phyloP scores from a whole-genome alignment of 108 stramenopile genomes.

The Cyclotella choctawhatcheeana region DNA sequence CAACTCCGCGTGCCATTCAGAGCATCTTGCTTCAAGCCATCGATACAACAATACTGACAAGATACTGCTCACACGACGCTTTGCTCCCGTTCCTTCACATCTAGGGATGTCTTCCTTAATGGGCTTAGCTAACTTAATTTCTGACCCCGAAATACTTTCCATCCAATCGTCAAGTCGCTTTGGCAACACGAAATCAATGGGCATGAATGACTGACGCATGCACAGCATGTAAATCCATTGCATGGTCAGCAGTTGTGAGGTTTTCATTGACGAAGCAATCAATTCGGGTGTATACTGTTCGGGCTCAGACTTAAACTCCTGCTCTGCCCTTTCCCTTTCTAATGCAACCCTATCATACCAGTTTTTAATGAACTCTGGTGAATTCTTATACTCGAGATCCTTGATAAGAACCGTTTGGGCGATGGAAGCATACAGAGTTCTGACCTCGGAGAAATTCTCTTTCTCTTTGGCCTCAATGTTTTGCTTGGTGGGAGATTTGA shows the following conservation, averaged over 20 bases:
- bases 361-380: slow-evolving; percentile 14
- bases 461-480: slow-evolving; percentile 17
- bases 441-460: slow-evolving; percentile 11
- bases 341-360: slow-evolving; percentile 8
- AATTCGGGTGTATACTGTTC: slow-evolving; percentile 11
- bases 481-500: slow-evolving; percentile 5
- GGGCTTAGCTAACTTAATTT: not conserved
- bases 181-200: slow-evolving; percentile 15
- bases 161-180: slow-evolving; percentile 30
- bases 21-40: slow-evolving; percentile 67
- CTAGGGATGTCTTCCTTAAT: slow-evolving; percentile 1
- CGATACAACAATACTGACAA: slow-evolving; percentile 67
- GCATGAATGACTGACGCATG: slow-evolving; percentile 22
- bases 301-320: not conserved
- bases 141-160: slow-evolving; percentile 14
- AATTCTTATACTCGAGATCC: not conserved
- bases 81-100: slow-evolving; percentile 52
- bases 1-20: slow-evolving; percentile 80
- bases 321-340: not conserved
- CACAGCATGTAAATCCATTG: slow-evolving; percentile 41
- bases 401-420: slow-evolving; percentile 22
- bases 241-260: slow-evolving; percentile 22
- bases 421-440: slow-evolving; percentile 1
- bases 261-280: slow-evolving; percentile 9
- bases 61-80: slow-evolving; percentile 60